A percentile compares a stretch with the other conserved stretches of the same genome.
Conservation (phyloP, 2,329 filamentous ascomycete genomes). For the Ophiocordyceps camponoti-saundersi region DNA sequence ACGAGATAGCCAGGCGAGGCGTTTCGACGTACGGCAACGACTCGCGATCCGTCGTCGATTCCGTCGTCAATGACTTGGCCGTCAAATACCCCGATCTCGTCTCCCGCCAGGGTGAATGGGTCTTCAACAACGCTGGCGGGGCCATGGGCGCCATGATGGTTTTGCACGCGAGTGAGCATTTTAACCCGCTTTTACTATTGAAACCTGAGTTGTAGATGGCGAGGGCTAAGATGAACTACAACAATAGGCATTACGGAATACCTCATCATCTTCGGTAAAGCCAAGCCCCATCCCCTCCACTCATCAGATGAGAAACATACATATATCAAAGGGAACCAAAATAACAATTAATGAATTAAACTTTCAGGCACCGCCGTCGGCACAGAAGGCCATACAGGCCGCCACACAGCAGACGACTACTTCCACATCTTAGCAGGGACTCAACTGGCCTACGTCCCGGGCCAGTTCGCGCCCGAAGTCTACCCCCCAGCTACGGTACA, state of each 20-base stretch:
- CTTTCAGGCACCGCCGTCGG: constrained; percentile 31
- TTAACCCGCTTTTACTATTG: no score
- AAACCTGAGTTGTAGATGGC: neutral
- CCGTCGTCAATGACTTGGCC: constrained; percentile 53
- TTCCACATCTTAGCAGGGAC: constrained; percentile 76
- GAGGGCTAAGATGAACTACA: neutral
- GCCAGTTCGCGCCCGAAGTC: constrained; percentile 48
- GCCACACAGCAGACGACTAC: constrained; percentile 87
- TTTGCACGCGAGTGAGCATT: constrained; percentile 65
- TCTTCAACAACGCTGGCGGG: constrained; percentile 83
- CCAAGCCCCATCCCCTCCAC: constrained; percentile 13
- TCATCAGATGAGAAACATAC: no score
- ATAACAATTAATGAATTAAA: no score
- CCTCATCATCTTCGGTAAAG: constrained; percentile 69
- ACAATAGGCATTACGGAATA: constrained; percentile 61
- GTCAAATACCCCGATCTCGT: constrained; percentile 34
- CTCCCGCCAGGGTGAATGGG: constrained; percentile 63
- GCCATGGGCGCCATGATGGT: constrained; percentile 89
- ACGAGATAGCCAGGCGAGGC: constrained; percentile 48
- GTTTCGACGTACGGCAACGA: constrained; percentile 58
- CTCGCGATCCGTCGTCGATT: constrained; percentile 49
- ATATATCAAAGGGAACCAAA: no score
- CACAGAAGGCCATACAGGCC: constrained; percentile 75
- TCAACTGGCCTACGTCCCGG: constrained; percentile 58
- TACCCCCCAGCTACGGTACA: constrained; percentile 56